Base-by-base conservation (phyloP, 2,329 filamentous ascomycete species). In the Fusarium algeriense region DNA sequence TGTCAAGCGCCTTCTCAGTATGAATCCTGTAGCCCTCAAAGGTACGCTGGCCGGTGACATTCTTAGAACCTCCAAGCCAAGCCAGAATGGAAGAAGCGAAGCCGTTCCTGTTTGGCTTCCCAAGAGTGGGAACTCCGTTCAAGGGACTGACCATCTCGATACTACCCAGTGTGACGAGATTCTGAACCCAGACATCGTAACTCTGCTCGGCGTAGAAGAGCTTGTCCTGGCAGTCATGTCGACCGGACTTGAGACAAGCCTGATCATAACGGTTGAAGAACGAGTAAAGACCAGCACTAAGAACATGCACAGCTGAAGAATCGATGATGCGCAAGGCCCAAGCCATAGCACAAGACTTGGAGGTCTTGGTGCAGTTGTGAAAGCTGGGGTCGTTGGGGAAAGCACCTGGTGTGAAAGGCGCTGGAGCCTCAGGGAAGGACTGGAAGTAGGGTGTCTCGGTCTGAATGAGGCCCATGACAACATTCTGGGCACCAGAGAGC, bases 391-490 rank as follows among this genome's bases (percentile, higher is more conserved):
- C 61, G 17, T 68, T 44, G 10, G 50, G 35, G 32, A 68, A 66
- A 1, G 65, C 65, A 3, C 52, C 65, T 2, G 56, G 65, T 2
- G 14, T 48, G 13, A 75, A 73, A 13, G 69, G 73, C 2, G 43
- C 48, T 13, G 73, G 67, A 0, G 71, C 65, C 5, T 61, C 28
- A 1, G 70, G 69, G 4, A 56, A 46, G 1, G 73, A 64, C 32
- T 76, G 73, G 11, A 58, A 76, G 46, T 76, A 75, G 11, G 75
- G 72, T 1, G 70, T 61, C 34, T 78, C 76, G 3, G 76, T 84
- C 69, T 87, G 85, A 52, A 87, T 86, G 57, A 84, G 77, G n/a
- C 82, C 82, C 76, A 85, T 83, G 67, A 83, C 83, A 68, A 86
- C 76, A 69, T 86, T 83, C 72, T 82, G 79, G 3, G 85, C 83